Conservation (phyloP, 2,329 filamentous ascomycete species). For the Pyrenophora graminea region DNA sequence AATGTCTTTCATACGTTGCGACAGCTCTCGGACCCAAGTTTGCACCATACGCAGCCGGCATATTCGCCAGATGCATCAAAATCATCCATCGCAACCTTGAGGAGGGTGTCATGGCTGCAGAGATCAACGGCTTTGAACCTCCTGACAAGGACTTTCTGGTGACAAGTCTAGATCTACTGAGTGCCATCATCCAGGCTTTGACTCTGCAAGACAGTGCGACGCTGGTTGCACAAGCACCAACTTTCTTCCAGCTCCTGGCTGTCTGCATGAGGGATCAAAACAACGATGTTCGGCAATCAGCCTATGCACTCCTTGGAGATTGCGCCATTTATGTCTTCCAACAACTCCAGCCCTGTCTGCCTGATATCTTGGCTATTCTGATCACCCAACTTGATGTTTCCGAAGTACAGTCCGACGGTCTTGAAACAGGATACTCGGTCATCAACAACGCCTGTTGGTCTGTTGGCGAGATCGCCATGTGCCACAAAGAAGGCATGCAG, state of each 20-base stretch:
- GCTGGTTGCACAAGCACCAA: slow-evolving; percentile 74
- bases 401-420: slow-evolving; percentile 72
- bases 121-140: slow-evolving; percentile 70
- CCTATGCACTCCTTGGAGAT: slow-evolving; percentile 92
- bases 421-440: slow-evolving; percentile 85
- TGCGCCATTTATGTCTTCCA: slow-evolving; percentile 90
- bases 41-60: slow-evolving; percentile 79
- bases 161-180: slow-evolving; percentile 90
- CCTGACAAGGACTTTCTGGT: slow-evolving; percentile 98
- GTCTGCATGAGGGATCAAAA: slow-evolving; percentile 91
- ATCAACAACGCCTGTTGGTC: slow-evolving; percentile 99
- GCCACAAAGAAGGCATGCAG: slow-evolving; percentile 71
- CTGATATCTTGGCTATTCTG: slow-evolving; percentile 76
- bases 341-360: slow-evolving; percentile 75
- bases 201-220: slow-evolving; percentile 73
- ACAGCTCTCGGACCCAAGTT: slow-evolving; percentile 83
- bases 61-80: slow-evolving; percentile 85
- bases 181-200: slow-evolving; percentile 89
- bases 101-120: slow-evolving; percentile 71
- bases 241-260: slow-evolving; percentile 86
- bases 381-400: slow-evolving; percentile 81
- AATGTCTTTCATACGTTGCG: slow-evolving; percentile 93
- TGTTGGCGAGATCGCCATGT: slow-evolving; percentile 86
- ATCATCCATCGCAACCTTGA: slow-evolving; percentile 93
- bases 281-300: slow-evolving; percentile 93